A percentile compares a stretch with the other conserved stretches of the same genome.
Conservation (phyloP, 352 stramenopile species). For the Stramenopiles sp. region DNA sequence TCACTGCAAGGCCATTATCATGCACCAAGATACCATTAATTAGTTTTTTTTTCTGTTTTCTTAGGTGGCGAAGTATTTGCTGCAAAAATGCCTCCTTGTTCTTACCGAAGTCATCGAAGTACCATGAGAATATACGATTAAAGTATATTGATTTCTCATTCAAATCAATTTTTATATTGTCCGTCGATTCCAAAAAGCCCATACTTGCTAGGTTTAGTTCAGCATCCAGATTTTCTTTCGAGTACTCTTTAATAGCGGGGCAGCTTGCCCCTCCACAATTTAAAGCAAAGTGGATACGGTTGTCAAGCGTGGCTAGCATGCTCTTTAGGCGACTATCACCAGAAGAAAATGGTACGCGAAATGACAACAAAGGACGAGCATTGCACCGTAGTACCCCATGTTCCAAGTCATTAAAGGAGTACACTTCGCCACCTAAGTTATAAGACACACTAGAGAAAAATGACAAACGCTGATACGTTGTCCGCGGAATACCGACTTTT, state of each 20-base stretch:
- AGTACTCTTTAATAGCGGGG: conserved; percentile 36
- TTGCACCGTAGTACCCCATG: conserved; percentile 39
- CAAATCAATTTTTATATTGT: conserved; percentile 25
- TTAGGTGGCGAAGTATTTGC: too few species aligned
- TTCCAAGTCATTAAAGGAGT: conserved; percentile 37
- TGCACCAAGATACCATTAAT: too few species aligned
- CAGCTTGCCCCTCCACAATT: conserved; percentile 40
- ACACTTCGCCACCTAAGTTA: conserved; percentile 27
- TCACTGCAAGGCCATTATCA: too few species aligned
- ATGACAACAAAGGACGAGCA: not conserved
- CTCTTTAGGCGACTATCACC: not conserved
- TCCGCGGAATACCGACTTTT: conserved; percentile 26
- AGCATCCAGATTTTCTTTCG: conserved; percentile 28
- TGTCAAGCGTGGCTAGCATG: conserved; percentile 24
- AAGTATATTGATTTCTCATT: conserved; percentile 21
- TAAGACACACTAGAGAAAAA: conserved; percentile 25
- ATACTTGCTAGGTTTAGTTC: conserved; percentile 31
- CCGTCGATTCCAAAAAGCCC: conserved; percentile 34
- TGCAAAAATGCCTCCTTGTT: conserved; percentile 13
- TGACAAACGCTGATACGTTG: not conserved
- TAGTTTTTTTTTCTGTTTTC: too few species aligned
- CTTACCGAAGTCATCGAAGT: conserved; percentile 32
- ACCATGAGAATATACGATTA: conserved; percentile 35
- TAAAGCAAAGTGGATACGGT: conserved; percentile 42
- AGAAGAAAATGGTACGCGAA: not conserved